Conservation (phyloP, 1,284 basidiomycete genomes). For the Naganishia liquefaciens region DNA sequence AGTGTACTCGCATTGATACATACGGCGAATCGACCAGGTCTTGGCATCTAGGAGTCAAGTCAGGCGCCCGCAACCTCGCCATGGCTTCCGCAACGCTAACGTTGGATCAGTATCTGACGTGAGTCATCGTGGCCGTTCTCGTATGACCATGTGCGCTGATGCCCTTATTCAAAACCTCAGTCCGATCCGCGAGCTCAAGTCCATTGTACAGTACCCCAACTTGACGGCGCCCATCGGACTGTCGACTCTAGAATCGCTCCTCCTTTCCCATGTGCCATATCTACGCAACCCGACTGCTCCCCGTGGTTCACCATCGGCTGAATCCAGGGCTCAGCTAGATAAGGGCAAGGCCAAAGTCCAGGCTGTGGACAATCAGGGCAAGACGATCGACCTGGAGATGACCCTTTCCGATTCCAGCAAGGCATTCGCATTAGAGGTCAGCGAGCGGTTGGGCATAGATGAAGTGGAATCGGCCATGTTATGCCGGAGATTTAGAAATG, state of each 20-base stretch:
- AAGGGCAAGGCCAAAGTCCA: constrained; percentile 12
- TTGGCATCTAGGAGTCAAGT: too few species aligned
- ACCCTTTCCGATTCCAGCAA: constrained; percentile 21
- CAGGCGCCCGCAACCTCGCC: not conserved
- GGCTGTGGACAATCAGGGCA: constrained; percentile 4
- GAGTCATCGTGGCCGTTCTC: not conserved
- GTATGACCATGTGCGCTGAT: not conserved
- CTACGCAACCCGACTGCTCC: constrained; percentile 24
- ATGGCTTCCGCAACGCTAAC: constrained; percentile 25
- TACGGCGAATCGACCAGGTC: not conserved
- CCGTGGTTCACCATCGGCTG: constrained; percentile 23
- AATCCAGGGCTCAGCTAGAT: constrained; percentile 13
- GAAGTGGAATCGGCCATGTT: constrained; percentile 33
- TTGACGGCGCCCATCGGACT: constrained; percentile 8
- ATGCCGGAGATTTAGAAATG: constrained; percentile 26
- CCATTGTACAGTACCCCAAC: constrained; percentile 25
- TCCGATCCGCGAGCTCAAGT: constrained; percentile 31
- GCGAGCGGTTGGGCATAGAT: constrained; percentile 30
- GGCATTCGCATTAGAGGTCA: constrained; percentile 24
- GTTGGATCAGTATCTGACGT: constrained; percentile 21
- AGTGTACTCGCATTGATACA: not conserved
- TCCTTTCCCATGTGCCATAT: constrained; percentile 28
- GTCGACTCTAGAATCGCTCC: constrained; percentile 12
- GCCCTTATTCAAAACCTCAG: not conserved
- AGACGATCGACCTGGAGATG: constrained; percentile 13